Percentiles rank a stretch among this genome's conserved stretches.
phyloP scores from a whole-genome alignment of 768 basidiomycete genomes.

The Trametes cubensis region DNA sequence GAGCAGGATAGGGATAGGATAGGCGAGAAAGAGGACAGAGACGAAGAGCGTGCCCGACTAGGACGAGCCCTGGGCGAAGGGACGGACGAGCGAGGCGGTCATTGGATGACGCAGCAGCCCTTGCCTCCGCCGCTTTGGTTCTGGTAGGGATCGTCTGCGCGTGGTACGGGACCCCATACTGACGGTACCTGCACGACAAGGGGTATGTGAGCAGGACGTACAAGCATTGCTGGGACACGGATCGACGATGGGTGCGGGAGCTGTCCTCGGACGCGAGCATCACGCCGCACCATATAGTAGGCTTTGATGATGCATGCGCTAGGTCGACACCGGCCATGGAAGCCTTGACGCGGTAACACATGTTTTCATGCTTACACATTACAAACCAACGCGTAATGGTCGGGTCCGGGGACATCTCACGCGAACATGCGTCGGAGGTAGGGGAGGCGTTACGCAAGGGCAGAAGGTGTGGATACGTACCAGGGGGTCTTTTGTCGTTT shows the following conservation, averaged over 20 bases:
- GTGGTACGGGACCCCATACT: slow-evolving; percentile 91
- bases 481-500: slow-evolving; percentile 87
- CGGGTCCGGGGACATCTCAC: slow-evolving; percentile 3
- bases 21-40: neutral
- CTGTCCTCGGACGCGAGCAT: slow-evolving; percentile 4
- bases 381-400: neutral
- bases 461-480: slow-evolving; percentile 47
- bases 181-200: slow-evolving; percentile 68
- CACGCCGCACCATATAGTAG: no score
- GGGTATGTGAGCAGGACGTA: slow-evolving; percentile 11
- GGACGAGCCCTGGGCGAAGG: neutral
- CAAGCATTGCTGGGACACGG: neutral
- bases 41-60: neutral
- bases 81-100: slow-evolving; percentile 22
- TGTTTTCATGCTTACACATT: neutral
- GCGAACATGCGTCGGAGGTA: neutral
- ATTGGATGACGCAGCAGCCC: slow-evolving; percentile 37
- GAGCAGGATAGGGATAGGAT: slow-evolving; percentile 10
- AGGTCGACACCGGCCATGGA: no score
- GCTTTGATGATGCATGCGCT: no score
- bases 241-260: slow-evolving; percentile 6
- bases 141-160: slow-evolving; percentile 91
- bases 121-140: slow-evolving; percentile 51
- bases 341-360: neutral
- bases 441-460: neutral